A percentile compares a stretch with the other conserved stretches of the same genome.
Evolutionary conservation across 2,329 filamentous ascomycete species (phyloP).

Genomic region (Fusarium pilosicola): DNA sequence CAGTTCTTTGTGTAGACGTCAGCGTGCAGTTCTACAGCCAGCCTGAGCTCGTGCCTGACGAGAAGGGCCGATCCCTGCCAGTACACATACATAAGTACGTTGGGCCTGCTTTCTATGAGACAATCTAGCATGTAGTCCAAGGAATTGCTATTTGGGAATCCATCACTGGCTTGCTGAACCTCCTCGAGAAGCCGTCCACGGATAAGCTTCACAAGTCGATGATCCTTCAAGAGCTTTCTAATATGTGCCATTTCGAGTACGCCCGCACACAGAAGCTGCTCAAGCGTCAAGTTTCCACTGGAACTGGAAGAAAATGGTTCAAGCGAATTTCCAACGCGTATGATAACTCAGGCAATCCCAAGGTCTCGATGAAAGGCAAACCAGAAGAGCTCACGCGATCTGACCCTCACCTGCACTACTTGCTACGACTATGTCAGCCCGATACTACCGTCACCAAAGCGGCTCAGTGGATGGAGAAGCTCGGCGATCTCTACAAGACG

Average conservation of each 20-base stretch:
- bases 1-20: slow-evolving; percentile 48
- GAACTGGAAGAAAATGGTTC: slow-evolving; percentile 53
- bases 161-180: slow-evolving; percentile 49
- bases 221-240: slow-evolving; percentile 58
- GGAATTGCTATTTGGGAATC: slow-evolving; percentile 54
- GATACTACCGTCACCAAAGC: slow-evolving; percentile 50
- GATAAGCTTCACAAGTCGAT: slow-evolving; percentile 48
- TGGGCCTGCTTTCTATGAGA: slow-evolving; percentile 55
- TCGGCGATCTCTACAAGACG: slow-evolving; percentile 50
- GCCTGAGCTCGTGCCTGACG: slow-evolving; percentile 56
- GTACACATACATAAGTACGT: slow-evolving; percentile 55
- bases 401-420: slow-evolving; percentile 55
- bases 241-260: slow-evolving; percentile 58
- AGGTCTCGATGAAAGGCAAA: slow-evolving; percentile 54
- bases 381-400: slow-evolving; percentile 51
- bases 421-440: slow-evolving; percentile 56
- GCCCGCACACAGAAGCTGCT: slow-evolving; percentile 50
- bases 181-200: slow-evolving; percentile 38
- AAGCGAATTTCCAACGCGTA: slow-evolving; percentile 50
- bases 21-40: slow-evolving; percentile 52
- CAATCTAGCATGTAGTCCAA: slow-evolving; percentile 50
- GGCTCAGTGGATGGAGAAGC: slow-evolving; percentile 53
- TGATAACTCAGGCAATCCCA: slow-evolving; percentile 50
- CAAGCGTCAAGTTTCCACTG: slow-evolving; percentile 53
- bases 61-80: slow-evolving; percentile 53